Percentiles rank a stretch among this genome's conserved stretches.
These are phyloP conservation scores for Wickerhamiella alocasiicola DNA, from an alignment of 805 yeast species.

Conservation along the genomic window DNA sequence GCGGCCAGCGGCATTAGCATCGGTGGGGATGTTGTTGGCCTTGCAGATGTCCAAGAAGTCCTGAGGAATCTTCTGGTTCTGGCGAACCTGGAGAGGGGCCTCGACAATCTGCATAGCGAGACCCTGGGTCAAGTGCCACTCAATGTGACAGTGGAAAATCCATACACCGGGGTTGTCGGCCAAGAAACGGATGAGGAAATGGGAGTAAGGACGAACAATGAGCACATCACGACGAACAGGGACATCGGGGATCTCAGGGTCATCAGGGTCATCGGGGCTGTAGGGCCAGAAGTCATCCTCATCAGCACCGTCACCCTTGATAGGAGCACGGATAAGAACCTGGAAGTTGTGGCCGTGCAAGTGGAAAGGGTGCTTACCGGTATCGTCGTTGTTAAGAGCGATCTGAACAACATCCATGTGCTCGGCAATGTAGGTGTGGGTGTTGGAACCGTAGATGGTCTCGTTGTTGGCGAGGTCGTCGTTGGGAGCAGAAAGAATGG, in stretches of 20 bases:
- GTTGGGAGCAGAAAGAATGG: conserved; percentile 56
- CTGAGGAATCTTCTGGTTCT: conserved; percentile 47
- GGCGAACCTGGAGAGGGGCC: conserved; percentile 56
- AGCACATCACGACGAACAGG: conserved; percentile 82
- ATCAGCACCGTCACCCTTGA: conserved; percentile 41
- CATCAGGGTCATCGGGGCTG: conserved; percentile 39
- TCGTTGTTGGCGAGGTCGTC: conserved; percentile 38
- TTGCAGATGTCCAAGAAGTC: conserved; percentile 51
- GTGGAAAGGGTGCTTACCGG: conserved; percentile 97
- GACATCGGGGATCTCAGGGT: conserved; percentile 46
- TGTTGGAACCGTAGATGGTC: conserved; percentile 69
- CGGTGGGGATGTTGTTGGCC: conserved; percentile 37
- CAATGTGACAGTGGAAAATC: conserved; percentile 98
- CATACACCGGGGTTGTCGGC: conserved; percentile 97
- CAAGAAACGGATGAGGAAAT: conserved; percentile 72
- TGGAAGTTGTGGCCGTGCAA: conserved; percentile 92
- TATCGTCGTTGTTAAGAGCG: conserved; percentile 71
- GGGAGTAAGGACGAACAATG: conserved; percentile 70
- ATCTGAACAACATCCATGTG: conserved; percentile 62
- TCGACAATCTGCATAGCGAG: conserved; percentile 70
- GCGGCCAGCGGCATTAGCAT: conserved; percentile 90
- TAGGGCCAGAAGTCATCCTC: conserved; percentile 40
- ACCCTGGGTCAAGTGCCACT: conserved; percentile 97
- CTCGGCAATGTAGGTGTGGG: conserved; percentile 60
- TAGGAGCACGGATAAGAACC: conserved; percentile 47